A percentile compares a stretch with the other conserved stretches of the same genome.
Conservation (phyloP, 2,329 filamentous ascomycete genomes). For the Aureobasidium uvarum region DNA sequence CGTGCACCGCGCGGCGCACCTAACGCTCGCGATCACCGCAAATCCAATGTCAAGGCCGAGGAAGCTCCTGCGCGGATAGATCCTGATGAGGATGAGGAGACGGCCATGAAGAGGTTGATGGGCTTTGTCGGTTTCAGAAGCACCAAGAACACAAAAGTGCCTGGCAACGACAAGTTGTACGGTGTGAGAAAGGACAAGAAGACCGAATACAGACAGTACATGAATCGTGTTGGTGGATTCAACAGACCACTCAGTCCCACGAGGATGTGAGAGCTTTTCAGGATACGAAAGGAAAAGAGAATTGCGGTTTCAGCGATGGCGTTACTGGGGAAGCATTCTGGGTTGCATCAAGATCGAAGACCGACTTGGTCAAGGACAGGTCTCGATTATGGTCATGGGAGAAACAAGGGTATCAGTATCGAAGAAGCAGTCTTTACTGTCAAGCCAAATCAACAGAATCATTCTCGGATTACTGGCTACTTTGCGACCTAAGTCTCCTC, state of each 20-base stretch:
- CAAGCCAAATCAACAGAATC: neutral
- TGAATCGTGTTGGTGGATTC: slow-evolving; percentile 81
- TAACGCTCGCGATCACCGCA: neutral
- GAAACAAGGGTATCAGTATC: neutral
- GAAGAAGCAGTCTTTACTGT: neutral
- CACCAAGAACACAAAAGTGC: slow-evolving; percentile 85
- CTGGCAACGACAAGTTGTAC: slow-evolving; percentile 76
- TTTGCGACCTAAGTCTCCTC: neutral
- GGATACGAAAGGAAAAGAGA: slow-evolving; percentile 41
- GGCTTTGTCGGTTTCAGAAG: slow-evolving; percentile 82
- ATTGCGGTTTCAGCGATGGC: slow-evolving; percentile 3
- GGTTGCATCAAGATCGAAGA: neutral
- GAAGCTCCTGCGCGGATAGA: slow-evolving; percentile 30
- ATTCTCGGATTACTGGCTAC: neutral
- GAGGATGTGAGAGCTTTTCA: slow-evolving; percentile 42
- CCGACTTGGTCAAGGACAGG: neutral
- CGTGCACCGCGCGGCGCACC: slow-evolving; percentile 9
- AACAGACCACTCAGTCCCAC: slow-evolving; percentile 62
- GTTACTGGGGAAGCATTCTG: slow-evolving; percentile 1
- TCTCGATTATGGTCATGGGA: neutral
- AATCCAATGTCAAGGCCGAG: slow-evolving; percentile 31
- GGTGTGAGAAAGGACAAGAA: slow-evolving; percentile 89
- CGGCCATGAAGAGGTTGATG: slow-evolving; percentile 80
- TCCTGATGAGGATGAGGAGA: slow-evolving; percentile 60
- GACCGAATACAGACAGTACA: slow-evolving; percentile 94